These are phyloP conservation scores for Lipomyces lipofer DNA, from an alignment of 805 yeast genomes.

Conservation along the genomic window DNA sequence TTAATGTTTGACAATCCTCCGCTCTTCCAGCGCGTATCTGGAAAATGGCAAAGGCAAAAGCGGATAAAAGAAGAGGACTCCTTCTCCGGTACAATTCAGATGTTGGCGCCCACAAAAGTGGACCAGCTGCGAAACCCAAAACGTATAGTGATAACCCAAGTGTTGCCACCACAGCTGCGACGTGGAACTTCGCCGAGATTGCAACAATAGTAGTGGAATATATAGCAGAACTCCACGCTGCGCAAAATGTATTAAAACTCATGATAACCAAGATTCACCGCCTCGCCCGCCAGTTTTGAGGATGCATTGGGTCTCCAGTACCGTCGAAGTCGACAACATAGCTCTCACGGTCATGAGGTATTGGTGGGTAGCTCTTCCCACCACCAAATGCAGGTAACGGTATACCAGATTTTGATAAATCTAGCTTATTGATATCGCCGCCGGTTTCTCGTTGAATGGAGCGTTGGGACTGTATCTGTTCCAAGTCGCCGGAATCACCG, in stretches of 20 bases:
- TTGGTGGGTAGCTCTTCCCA: slow-evolving; percentile 6
- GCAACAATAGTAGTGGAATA: slow-evolving; percentile 61
- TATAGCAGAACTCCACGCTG: slow-evolving; percentile 77
- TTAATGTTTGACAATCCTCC: slow-evolving; percentile 61
- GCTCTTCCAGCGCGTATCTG: slow-evolving; percentile 73
- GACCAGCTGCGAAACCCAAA: slow-evolving; percentile 89
- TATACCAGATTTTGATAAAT: too few relatives aligned
- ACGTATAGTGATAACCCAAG: slow-evolving; percentile 78
- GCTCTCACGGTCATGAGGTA: slow-evolving; percentile 17
- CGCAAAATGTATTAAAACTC: slow-evolving; percentile 51
- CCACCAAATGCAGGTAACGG: slow-evolving; percentile 10
- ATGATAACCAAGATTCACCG: slow-evolving; percentile 46
- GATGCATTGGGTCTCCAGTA: slow-evolving; percentile 73
- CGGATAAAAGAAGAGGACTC: slow-evolving; percentile 54
- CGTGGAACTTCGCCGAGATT: slow-evolving; percentile 53
- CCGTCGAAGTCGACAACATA: slow-evolving; percentile 77
- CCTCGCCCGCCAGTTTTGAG: slow-evolving; percentile 68
- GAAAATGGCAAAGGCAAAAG: slow-evolving; percentile 57
- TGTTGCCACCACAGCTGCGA: slow-evolving; percentile 65
- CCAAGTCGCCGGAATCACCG: too few relatives aligned
- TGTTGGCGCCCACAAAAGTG: slow-evolving; percentile 82
- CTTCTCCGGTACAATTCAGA: slow-evolving; percentile 76
- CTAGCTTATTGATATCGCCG: too few relatives aligned
- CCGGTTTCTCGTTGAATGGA: too few relatives aligned
- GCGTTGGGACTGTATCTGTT: too few relatives aligned